Percentiles rank a stretch among this genome's conserved stretches.
Evolutionary conservation across 176 grass and related monocot genomes (phyloP).

Genomic region (Bromus sterilis): DNA sequence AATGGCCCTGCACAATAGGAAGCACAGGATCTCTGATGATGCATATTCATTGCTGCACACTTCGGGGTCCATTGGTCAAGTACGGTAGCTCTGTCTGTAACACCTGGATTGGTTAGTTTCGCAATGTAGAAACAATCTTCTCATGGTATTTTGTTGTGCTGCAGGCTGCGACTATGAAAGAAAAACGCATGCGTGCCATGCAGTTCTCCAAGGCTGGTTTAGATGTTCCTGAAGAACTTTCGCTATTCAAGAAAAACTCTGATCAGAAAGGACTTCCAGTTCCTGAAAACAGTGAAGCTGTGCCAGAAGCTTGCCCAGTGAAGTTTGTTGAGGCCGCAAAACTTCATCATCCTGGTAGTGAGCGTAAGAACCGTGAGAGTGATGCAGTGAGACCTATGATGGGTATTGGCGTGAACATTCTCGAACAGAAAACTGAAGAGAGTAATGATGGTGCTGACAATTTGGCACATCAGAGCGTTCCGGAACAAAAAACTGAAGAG

Average conservation of each 20-base stretch:
- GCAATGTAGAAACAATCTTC: not conserved
- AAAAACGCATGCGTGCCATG: slow-evolving; percentile 59
- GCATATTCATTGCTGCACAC: slow-evolving; percentile 66
- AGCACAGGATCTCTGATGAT: slow-evolving; percentile 70
- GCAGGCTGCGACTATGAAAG: slow-evolving; percentile 81
- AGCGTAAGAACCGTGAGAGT: not conserved
- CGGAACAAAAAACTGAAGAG: not conserved
- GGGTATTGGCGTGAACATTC: slow-evolving; percentile 16
- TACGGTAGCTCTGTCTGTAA: slow-evolving; percentile 17
- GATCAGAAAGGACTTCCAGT: not conserved
- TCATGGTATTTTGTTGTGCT: slow-evolving; percentile 10
- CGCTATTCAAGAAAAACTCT: slow-evolving; percentile 44
- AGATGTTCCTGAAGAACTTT: slow-evolving; percentile 59
- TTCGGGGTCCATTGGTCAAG: slow-evolving; percentile 86
- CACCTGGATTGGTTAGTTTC: not conserved
- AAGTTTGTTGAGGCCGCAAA: slow-evolving; percentile 16
- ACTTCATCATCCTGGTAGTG: not conserved
- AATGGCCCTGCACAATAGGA: slow-evolving; percentile 33
- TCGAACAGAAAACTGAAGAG: slow-evolving; percentile 8
- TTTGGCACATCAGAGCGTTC: slow-evolving; percentile 23
- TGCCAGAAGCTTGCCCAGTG: not conserved
- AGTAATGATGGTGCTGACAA: slow-evolving; percentile 9
- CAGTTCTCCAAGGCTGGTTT: slow-evolving; percentile 80
- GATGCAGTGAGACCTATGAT: slow-evolving; percentile 1
- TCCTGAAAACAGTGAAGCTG: slow-evolving; percentile 23